Evolutionary conservation across 2,329 filamentous ascomycete species (phyloP), one percentile per base, ranked within the genome.

Genomic region (Fusarium longipes): DNA sequence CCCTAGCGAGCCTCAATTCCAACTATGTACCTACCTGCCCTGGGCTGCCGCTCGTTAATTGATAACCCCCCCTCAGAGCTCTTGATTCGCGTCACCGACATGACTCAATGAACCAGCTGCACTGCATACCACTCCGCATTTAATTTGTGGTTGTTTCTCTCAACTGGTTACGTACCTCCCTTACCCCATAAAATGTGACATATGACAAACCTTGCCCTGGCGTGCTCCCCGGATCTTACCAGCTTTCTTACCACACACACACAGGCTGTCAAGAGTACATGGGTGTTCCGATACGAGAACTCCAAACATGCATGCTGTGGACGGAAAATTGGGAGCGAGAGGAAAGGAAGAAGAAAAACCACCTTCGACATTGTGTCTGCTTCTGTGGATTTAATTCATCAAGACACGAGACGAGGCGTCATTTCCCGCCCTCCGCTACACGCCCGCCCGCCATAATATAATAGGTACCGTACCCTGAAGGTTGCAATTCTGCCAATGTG

Each of bases 401-500:
- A 27, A 47, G 42, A 35, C 29, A 43, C 42, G 57, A 66, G 52
- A 43, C 42, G 57, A 66, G 52, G 44, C 61, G 48, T 36, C 33
- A 18, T 63, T 49, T 64, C 32, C 57, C 45, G 52, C 63, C 62
- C 67, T 56, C 52, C 36, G 54, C 42, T 36, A 50, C 48, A 63
- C 57, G 52, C 44, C 57, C 57, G 52, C 44, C 57, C 57, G 42
- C 44, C 48, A 60, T 57, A 33, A n/a, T 44, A n/a, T n/a, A n/a
- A n/a, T n/a, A n/a, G n/a, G n/a, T n/a, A n/a, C n/a, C n/a, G n/a
- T n/a, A 48, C 48, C 67, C 57, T 63, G 44, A 36, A 44, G 45
- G 61, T 62, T 68, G 51, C 55, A 56, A 58, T 51, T 44, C 57
- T 48, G 35, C 33, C 42, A 48, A 50, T 47, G 55, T 71, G 65